Percentiles rank a stretch among this genome's conserved stretches.
These are phyloP conservation scores for Lactuca sativa DNA, from an alignment of 129 eudicot species.

Conservation along the genomic window DNA sequence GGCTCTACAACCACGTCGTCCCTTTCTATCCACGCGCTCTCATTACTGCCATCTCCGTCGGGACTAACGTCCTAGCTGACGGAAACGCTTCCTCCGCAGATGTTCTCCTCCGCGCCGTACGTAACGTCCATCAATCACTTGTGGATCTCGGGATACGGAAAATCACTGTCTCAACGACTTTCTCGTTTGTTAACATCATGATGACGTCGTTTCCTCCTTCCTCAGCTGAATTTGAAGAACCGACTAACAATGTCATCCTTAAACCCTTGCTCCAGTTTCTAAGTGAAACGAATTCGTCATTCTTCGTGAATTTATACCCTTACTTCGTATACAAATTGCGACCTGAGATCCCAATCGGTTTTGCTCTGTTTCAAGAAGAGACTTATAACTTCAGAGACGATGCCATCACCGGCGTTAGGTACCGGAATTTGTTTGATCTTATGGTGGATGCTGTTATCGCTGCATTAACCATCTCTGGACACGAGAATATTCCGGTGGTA, in stretches of 20 bases:
- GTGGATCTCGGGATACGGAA: constrained; percentile 53
- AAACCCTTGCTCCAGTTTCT: constrained; percentile 59
- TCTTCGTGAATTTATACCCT: constrained; percentile 55
- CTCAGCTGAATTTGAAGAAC: constrained; percentile 61
- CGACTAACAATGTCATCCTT: constrained; percentile 36
- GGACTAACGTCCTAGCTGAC: constrained; percentile 38
- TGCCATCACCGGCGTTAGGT: constrained; percentile 57
- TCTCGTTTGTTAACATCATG: constrained; percentile 51
- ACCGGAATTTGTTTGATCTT: constrained; percentile 67
- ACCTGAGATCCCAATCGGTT: constrained; percentile 63
- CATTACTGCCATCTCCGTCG: constrained; percentile 66
- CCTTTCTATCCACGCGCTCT: constrained; percentile 73
- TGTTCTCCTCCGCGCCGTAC: constrained; percentile 53
- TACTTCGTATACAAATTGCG: constrained; percentile 44
- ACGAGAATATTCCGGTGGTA: constrained; percentile 60
- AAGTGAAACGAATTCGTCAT: constrained; percentile 59
- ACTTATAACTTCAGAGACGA: constrained; percentile 72
- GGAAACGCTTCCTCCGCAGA: constrained; percentile 35
- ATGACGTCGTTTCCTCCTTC: constrained; percentile 76
- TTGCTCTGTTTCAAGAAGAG: constrained; percentile 53
- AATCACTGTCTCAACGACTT: constrained; percentile 69
- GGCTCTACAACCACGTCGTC: constrained; percentile 63
- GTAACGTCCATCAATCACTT: constrained; percentile 54
- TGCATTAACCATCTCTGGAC: constrained; percentile 60
- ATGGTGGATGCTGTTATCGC: constrained; percentile 75